Percentiles rank a stretch among this genome's conserved stretches.
phyloP scores from a whole-genome alignment of 2,329 filamentous ascomycete species.

The Penicillium sp. region DNA sequence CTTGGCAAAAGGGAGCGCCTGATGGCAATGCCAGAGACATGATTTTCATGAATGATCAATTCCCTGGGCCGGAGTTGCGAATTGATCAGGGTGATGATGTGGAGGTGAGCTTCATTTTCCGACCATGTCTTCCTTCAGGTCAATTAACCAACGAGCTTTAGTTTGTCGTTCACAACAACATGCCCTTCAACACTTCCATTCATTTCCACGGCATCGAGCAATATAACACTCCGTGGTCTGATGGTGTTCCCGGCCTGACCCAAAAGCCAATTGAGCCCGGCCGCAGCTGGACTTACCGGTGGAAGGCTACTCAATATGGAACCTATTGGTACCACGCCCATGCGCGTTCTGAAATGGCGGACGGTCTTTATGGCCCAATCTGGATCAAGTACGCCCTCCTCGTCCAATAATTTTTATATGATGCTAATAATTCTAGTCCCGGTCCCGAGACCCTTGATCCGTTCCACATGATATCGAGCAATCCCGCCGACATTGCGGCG shows the following conservation, averaged over 20 bases:
- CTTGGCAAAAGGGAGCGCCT: conserved; percentile 33
- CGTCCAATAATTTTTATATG: neutral
- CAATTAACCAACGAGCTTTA: neutral
- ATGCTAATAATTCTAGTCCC: conserved; percentile 35
- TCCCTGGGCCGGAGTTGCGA: conserved; percentile 32
- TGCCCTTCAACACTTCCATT: conserved; percentile 32
- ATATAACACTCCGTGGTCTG: conserved; percentile 55
- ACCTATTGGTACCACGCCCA: conserved; percentile 50
- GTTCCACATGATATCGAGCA: conserved; percentile 50
- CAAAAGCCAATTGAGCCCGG: conserved; percentile 55
- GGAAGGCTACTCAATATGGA: conserved; percentile 26
- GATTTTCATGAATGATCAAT: conserved; percentile 34
- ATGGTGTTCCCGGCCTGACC: conserved; percentile 58
- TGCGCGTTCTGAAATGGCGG: conserved; percentile 54
- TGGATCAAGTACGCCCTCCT: conserved; percentile 23
- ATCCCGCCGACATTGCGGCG: conserved; percentile 39
- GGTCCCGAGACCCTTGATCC: conserved; percentile 41
- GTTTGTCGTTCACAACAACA: conserved; percentile 32
- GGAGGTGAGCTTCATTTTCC: conserved; percentile 14
- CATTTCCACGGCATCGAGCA: conserved; percentile 47
- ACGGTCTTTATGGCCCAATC: conserved; percentile 57
- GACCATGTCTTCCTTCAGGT: neutral
- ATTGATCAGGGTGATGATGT: conserved; percentile 31
- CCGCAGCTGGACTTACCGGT: conserved; percentile 52
- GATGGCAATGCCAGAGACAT: conserved; percentile 34